Percentiles rank a stretch among this genome's conserved stretches.
These are phyloP conservation scores for Bonia amplexicaulis DNA, from an alignment of 176 grass and related monocot genomes.

Conservation along the genomic window DNA sequence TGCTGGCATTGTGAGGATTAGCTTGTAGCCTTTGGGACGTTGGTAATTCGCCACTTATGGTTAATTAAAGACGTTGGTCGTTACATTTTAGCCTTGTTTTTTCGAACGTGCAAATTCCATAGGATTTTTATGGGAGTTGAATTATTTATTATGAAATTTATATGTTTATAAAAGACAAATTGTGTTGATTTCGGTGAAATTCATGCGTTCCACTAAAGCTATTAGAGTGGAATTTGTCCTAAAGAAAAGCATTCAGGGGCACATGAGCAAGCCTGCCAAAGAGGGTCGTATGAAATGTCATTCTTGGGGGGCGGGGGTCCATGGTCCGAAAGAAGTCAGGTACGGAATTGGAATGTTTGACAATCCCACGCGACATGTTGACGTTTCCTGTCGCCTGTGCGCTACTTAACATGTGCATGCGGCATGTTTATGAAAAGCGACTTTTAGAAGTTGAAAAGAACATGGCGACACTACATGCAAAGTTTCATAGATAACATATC, in stretches of 20 bases:
- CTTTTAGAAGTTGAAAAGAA: no score
- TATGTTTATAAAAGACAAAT: neutral
- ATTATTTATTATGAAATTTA: neutral
- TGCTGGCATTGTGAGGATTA: no score
- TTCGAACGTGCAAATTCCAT: neutral
- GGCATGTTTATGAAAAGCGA: neutral
- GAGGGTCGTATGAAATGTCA: conserved; percentile 6
- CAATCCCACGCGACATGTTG: conserved; percentile 29
- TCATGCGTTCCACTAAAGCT: neutral
- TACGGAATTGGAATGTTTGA: conserved; percentile 14
- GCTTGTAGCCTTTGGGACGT: no score
- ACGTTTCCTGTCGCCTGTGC: neutral
- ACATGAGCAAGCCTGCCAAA: neutral
- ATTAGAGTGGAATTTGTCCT: neutral
- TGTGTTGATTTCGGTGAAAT: neutral
- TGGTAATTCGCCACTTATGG: no score
- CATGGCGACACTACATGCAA: neutral
- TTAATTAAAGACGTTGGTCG: no score
- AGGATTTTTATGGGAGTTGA: neutral
- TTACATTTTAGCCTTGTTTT: neutral
- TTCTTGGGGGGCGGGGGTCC: neutral
- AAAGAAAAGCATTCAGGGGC: neutral
- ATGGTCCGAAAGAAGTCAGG: neutral
- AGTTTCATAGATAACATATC: conserved; percentile 4
- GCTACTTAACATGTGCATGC: neutral